Evolutionary conservation across 73 alveolate species (phyloP).

Genomic region (Paramecium bursaria): DNA sequence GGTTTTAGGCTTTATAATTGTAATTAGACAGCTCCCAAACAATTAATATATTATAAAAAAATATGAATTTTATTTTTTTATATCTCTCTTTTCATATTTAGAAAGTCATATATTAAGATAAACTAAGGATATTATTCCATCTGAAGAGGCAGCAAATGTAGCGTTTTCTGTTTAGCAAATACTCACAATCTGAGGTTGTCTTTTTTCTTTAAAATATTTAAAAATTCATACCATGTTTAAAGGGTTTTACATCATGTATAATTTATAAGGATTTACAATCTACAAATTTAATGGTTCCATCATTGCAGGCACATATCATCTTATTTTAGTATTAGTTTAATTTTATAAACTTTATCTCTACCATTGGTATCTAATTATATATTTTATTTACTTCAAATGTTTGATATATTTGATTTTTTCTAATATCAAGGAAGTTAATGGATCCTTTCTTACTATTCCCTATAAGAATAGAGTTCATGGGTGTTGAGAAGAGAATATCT

Average conservation of each 20-base stretch:
- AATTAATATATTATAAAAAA: too few relatives aligned
- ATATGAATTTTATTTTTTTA: too few relatives aligned
- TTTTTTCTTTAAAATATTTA: not conserved
- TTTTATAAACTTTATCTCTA: constrained; percentile 24
- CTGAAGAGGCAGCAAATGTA: constrained; percentile 61
- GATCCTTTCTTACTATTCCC: constrained; percentile 47
- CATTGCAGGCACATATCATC: constrained; percentile 49
- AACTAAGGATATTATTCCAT: constrained; percentile 52
- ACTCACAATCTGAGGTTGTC: not conserved
- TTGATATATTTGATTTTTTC: constrained; percentile 50
- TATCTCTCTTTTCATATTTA: too few relatives aligned
- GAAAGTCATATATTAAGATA: constrained; percentile 57
- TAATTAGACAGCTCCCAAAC: too few relatives aligned
- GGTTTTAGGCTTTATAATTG: too few relatives aligned
- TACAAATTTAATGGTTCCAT: constrained; percentile 12
- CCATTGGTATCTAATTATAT: constrained; percentile 5
- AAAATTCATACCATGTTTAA: constrained; percentile 12
- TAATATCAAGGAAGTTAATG: constrained; percentile 34
- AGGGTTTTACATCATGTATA: constrained; percentile 41
- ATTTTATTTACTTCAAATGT: constrained; percentile 21
- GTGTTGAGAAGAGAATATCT: constrained; percentile 44
- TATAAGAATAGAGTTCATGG: constrained; percentile 30
- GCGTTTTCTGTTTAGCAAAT: constrained; percentile 37
- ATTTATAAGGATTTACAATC: constrained; percentile 18
- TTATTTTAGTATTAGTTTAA: constrained; percentile 22